Evolutionary conservation across 768 basidiomycete genomes (phyloP), one percentile per base, ranked within the genome.

Genomic region (Austroboletus eburneus): DNA sequence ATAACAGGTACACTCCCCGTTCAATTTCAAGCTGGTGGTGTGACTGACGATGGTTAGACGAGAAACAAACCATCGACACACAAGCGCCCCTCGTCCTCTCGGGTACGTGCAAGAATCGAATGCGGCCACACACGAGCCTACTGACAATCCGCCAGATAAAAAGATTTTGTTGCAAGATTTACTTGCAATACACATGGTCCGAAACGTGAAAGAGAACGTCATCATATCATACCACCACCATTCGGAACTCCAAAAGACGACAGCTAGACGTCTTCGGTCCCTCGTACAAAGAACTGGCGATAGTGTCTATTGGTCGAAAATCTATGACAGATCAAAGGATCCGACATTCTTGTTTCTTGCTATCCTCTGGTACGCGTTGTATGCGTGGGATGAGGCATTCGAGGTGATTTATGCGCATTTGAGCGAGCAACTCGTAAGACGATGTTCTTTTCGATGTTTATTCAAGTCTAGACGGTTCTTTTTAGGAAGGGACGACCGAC

Each of bases 351-450:
- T 80, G 18, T 66, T 82, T 32, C 58, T 82, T 17, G 68, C 74
- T 13, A 63, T 74, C 24, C 63, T 83, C 21, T 83, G 81, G 81
- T 79, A 80, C 52, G 72, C 77, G 0, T 52, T 81, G 6, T 81
- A 82, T 57, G 73, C 77, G 4, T 82, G 81, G 79, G 81, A 83
- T 44, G 79, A 83, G 57, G 69, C 76, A 1, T 68, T 81, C 17
- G 79, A 81, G 50, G 59, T 64, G 7, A 46, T 83, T 25, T 78
- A 78, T 55, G 49, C 53, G 4, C 75, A 81, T 51, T 73, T 82
- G 17, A 74, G 71, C 38, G n/a, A n/a, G n/a, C n/a, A n/a, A 60
- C 47, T 38, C 58, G 78, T 80, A 59, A n/a, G 18, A 75, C 14
- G 9, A 29, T 16, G 22, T 1, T 5, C 12, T n/a, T n/a, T n/a